Evolutionary conservation across 1,284 basidiomycete genomes (phyloP), one percentile per base, ranked within the genome.

Genomic region (Melampsora larici-populina): DNA sequence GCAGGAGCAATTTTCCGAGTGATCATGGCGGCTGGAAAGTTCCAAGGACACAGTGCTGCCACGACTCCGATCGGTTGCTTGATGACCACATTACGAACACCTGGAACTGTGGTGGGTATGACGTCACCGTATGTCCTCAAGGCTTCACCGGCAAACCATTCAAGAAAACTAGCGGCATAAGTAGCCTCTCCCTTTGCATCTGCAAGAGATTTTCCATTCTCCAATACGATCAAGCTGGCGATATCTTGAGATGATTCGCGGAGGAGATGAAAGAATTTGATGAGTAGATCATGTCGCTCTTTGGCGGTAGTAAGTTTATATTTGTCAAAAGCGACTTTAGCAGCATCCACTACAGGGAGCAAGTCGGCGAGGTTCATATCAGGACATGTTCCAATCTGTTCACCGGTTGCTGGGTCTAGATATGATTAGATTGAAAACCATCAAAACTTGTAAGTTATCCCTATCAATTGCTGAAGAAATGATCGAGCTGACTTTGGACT

Each of bases 1-100:
- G 93, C 93, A 36, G 94, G 90, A 21, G 89, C 92, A 17, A 95
- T 86, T 84, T 96, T 96, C 26, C 93, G 90, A 0, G 92, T 92
- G 66, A 94, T 92, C 91, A 97, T 97, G 0, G 93, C 94, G 29
- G 92, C 93, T 8, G 94, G 94, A 86, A 97, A 96, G 84, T 95
- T 94, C 86, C 85, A 71, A 86, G 85, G 67, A 84, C 81, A 83
- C 78, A 79, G 29, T 36, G 78, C 74, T 58, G 74, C 68, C 9
- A 78, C 80, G 13, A 87, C 85, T 36, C 94, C 95, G 79, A 97
- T 86, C 7, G 95, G 95, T 84, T 99, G 95, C 85, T 95, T 94
- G 81, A 97, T 90, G n/a, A 93, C 91, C 24, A 97, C 85, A 83
- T 96, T 96, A 70, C 95, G 89, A 15, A 90, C 85, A 68, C 88